Base-by-base conservation (phyloP, 176 grass and related monocot species). In the Eleusine indica region DNA sequence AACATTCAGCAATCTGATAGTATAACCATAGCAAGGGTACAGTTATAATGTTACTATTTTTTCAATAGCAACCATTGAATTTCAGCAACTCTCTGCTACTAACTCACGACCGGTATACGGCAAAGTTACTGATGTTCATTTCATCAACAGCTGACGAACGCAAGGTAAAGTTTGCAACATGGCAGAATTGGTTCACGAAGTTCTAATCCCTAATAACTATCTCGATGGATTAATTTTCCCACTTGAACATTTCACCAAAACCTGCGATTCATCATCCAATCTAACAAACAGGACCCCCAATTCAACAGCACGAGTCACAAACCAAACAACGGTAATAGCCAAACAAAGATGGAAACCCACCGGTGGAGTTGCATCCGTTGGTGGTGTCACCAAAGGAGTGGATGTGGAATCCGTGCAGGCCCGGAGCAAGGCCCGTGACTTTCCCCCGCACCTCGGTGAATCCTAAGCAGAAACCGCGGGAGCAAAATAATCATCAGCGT, bases 321-420 rank as follows among this genome's bases (percentile, higher is more conserved):
- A 81, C 11, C 29, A n/a, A 76, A 80, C 22, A 75, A 71, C 14
- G 25, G 1, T 18, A 35, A 32, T 7, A 42, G 32, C 21, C 21
- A 29, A 11, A 35, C 32, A 35, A 51, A 18, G 19, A 69, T 22
- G 60, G 43, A 48, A 14, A 83, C 77, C 0, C 61, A 89, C 92
- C 89, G 10, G 87, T 94, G 48, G 89, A 94, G 37, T 86, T 91
- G 92, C 89, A 94, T 84, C 89, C 89, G 43, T 89, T 94, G 68
- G 92, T 94, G 68, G 92, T 94, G 89, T 94, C 89, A 10, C 92
- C 81, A 41, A 94, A 89, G 21, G 87, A 56, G 76, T 91, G 89
- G 78, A 94, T 89, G 81, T 94, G 92, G 81, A 91, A 94, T 58
- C 84, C 89, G 58, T 94, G 89, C 13, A 61, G 70, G 6, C 92